A percentile compares a stretch with the other conserved stretches of the same genome.
Evolutionary conservation across 2,329 filamentous ascomycete species (phyloP).

Genomic region (Beauveria medogensis): DNA sequence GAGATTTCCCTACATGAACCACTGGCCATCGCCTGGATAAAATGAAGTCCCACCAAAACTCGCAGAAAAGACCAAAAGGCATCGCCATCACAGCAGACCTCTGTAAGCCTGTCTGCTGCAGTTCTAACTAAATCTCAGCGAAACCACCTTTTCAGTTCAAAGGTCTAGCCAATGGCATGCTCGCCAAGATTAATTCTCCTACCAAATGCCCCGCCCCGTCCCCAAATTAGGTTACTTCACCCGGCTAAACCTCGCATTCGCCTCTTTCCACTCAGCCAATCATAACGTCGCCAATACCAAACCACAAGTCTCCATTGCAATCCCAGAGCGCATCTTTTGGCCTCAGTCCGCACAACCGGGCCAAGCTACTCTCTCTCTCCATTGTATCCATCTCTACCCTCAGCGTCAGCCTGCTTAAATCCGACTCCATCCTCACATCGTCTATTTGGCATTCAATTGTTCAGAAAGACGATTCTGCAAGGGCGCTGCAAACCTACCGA

Average conservation of each 20-base stretch:
- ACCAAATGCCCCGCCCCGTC: too few relatives aligned
- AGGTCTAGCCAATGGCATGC: too few relatives aligned
- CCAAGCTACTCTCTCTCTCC: background rate
- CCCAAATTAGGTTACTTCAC: background rate
- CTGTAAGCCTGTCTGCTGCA: background rate
- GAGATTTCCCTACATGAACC: too few relatives aligned
- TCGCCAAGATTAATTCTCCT: too few relatives aligned
- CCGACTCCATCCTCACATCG: background rate
- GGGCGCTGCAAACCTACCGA: background rate
- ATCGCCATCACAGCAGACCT: background rate
- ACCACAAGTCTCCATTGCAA: constrained; percentile 4
- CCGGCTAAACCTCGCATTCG: constrained; percentile 10
- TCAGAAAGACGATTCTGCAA: background rate
- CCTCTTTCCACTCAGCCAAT: constrained; percentile 5
- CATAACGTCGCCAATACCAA: constrained; percentile 11
- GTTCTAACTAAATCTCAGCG: background rate
- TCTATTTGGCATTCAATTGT: constrained; percentile 5
- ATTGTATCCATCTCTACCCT: background rate
- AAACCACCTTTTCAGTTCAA: too few relatives aligned
- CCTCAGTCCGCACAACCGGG: constrained; percentile 7
- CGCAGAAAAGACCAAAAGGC: background rate
- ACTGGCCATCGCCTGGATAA: too few relatives aligned
- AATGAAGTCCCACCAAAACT: too few relatives aligned
- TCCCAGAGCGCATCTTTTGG: constrained; percentile 7
- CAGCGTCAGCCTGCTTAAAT: background rate